Base-by-base conservation (phyloP, 176 grass and related monocot genomes). In the Leersia perrieri region DNA sequence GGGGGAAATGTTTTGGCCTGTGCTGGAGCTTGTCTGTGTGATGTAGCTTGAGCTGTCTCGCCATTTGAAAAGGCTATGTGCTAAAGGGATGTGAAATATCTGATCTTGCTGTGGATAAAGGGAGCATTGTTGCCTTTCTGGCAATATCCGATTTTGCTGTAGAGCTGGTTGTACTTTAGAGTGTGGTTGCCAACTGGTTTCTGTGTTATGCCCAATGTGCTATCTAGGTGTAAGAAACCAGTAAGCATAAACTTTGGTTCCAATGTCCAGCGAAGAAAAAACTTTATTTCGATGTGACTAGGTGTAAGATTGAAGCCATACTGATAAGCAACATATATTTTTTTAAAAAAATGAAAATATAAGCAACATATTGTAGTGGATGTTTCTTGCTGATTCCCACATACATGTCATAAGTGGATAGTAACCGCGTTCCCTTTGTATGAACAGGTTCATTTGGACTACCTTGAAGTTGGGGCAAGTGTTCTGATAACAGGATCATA, bases 401-500 rank as follows among this genome's bases (percentile, higher is more conserved):
- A 32, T 53, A 5, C 69, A 77, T 85, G 63, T 39, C 62, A 49
- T 73, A 9, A 89, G 49, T 61, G 33, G 23, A 2, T 22, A 14
- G 41, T 63, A 75, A 66, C 73, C 74, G 4, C 62, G 82, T 72
- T 82, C 75, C 57, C 63, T 88, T 28, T 71, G 72, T 60, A 60
- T 76, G 20, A 47, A 60, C 57, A 94, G 94, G 94, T 97, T 28
- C 95, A 97, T 87, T 61, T 97, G 39, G 94, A 97, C 51, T 97
- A 97, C 66, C 87, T 97, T 5, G 88, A 94, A 74, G 85, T 92
- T 7, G 89, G 94, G 57, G 92, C 92, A 68, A 94, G 90, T 65
- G 72, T 94, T 72, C 66, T 97, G 74, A 90, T 90, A 28, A 85
- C 94, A 66, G 92, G 89, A 66, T 97, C 94, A 18, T 97, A 97